Evolutionary conservation across 1,139 yeast species (phyloP), one percentile per base, ranked within the genome.

Genomic region (Kodamaea plutei): DNA sequence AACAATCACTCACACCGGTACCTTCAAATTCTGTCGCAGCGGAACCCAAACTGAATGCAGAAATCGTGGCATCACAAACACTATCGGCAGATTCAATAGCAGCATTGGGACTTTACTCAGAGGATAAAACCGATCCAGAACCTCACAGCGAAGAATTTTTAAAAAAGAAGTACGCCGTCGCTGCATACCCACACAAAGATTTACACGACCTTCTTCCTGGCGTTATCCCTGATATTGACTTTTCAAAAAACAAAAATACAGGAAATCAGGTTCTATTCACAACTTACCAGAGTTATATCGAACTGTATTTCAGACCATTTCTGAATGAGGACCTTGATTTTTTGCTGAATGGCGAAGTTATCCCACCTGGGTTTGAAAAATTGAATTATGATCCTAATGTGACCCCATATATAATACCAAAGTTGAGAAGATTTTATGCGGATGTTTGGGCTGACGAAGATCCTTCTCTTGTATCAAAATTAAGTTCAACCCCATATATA

Each of bases 401-500:
- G 2, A 74, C 82, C 3, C 88, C 91, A 2, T 80, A 70, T 41
- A 53, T 78, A 23, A 83, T 89, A 8, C 98, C 98, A 2, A 84
- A 83, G 30, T 56, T 91, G 22, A 97, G 99, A 0, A 81, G 81
- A 4, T 64, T 78, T 23, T 91, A 89, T 50, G 76, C 83, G 0
- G 89, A 84, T 29, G 69, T 75, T 2, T 91, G 98, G 98, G 73
- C 79, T 4, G 88, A 82, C 30, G 96, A 87, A 48, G 96, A 87
- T 40, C 59, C 71, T 38, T 68, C 60, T 15, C 49, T 67, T 26
- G 62, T 63, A 2, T 44, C 66, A 8, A 68, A 67, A 35, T 47
- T 71, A 35, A 63, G 58, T 33, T 54, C 63, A 6, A 63, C 70
- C 2, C 58, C 62, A 7, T 58, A 48, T 33, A 61, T 54, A 26